Base-by-base conservation (phyloP, 2,329 filamentous ascomycete genomes). In the Penicillium aurantiogriseum region DNA sequence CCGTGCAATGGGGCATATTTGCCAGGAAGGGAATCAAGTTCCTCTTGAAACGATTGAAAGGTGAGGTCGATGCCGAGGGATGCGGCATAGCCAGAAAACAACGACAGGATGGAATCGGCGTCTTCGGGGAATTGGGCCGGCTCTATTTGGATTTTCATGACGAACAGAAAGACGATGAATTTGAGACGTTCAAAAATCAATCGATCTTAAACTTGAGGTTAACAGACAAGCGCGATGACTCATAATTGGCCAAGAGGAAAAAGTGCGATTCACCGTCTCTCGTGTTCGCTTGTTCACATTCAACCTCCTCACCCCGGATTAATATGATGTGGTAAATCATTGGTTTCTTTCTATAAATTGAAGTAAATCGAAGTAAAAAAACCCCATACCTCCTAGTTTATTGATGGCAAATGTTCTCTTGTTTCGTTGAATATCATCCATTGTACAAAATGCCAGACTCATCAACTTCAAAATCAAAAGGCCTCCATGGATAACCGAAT, bases 1-100 rank as follows among this genome's bases (percentile, higher is more conserved):
- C 71, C 72, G 3, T 75, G 72, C 2, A 73, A 69, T 4, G 72
- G 67, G 0, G 76, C 69, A 66, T 86, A 86, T 66, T 80, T 80
- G 2, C 83, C 83, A 0, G 84, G 84, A 17, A 87, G 70, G 9
- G 68, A 73, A 7, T 76, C 71, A 21, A 87, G 73, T 67, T 87
- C 84, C 10, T 74, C 65, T 10, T 75, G 66, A 69, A 85, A 86
- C 58, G 77, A 74, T 68, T 87, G 84, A 65, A 83, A 87, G 11
- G 77, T 75, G 36, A 86, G 80, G 62, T 84, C 83, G 51, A 86
- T 76, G 21, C 74, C 74, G 1, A 86, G 73, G 2, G 77, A 76
- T 50, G 66, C 49, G 3, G 74, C 72, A 58, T 81, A 81, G 8
- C 72, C 67, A 15, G 66, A 72, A 63, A 81, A 79, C 33, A 81